phyloP scores from a whole-genome alignment of 805 yeast species.

The Ogataea allantospora region DNA sequence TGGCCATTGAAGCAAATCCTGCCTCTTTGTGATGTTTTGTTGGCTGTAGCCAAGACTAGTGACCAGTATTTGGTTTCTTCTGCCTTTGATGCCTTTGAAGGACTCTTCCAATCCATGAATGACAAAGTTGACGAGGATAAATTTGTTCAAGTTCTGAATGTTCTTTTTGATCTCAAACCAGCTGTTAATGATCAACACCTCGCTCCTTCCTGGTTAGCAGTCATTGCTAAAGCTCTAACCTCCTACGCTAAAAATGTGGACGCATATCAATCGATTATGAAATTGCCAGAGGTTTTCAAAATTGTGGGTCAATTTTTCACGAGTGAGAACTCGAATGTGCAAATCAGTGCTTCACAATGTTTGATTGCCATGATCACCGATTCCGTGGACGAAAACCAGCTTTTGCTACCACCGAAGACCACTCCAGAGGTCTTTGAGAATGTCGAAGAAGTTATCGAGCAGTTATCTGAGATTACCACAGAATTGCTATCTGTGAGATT shows the following conservation, averaged over 20 bases:
- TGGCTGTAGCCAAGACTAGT: constrained; percentile 74
- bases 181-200: constrained; percentile 77
- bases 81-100: constrained; percentile 81
- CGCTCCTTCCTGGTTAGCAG: constrained; percentile 94
- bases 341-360: constrained; percentile 81
- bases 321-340: constrained; percentile 63
- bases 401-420: constrained; percentile 52
- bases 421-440: constrained; percentile 51
- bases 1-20: constrained; percentile 79
- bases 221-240: constrained; percentile 75
- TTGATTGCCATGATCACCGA: constrained; percentile 73
- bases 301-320: constrained; percentile 62
- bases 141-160: constrained; percentile 60
- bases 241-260: constrained; percentile 50
- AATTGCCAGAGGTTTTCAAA: constrained; percentile 55
- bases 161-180: constrained; percentile 79
- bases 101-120: constrained; percentile 66
- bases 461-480: constrained; percentile 49
- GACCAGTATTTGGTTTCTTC: constrained; percentile 84
- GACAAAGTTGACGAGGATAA: constrained; percentile 54
- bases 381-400: constrained; percentile 56
- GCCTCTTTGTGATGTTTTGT: constrained; percentile 68
- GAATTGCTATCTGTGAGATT: constrained; percentile 70
- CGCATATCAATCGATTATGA: constrained; percentile 50
- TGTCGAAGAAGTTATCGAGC: constrained; percentile 52